These are phyloP conservation scores for Rhodotorula sp. DNA, from an alignment of 1,284 basidiomycete species.

Conservation along the genomic window DNA sequence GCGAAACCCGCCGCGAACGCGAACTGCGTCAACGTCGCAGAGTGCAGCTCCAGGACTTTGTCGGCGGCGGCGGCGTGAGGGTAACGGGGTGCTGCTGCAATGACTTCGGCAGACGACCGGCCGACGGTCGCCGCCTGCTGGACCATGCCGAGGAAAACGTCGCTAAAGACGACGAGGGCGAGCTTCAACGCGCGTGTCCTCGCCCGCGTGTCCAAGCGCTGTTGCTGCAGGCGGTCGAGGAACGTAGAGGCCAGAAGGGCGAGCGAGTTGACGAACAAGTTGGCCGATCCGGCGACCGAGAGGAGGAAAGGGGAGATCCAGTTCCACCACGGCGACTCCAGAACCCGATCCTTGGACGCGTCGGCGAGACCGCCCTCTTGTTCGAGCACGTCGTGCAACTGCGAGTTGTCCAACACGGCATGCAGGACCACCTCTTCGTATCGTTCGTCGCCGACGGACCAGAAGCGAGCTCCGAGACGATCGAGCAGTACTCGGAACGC, in stretches of 20 bases:
- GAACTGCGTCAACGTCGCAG: constrained; percentile 23
- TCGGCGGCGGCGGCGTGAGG: constrained; percentile 31
- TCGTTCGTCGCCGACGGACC: constrained; percentile 35
- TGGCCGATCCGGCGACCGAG: constrained; percentile 35
- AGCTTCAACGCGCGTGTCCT: constrained; percentile 35
- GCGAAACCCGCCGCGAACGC: constrained; percentile 25
- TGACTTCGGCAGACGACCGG: neutral
- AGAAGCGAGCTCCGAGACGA: constrained; percentile 23
- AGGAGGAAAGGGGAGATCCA: constrained; percentile 42
- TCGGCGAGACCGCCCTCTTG: neutral
- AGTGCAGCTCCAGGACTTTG: constrained; percentile 39
- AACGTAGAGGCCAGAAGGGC: constrained; percentile 38
- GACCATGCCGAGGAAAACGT: constrained; percentile 31
- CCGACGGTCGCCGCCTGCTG: neutral
- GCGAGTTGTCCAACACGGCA: constrained; percentile 34
- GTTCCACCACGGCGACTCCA: constrained; percentile 33
- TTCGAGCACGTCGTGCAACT: constrained; percentile 22
- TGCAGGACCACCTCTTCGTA: constrained; percentile 37
- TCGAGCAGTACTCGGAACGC: constrained; percentile 34
- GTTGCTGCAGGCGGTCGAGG: constrained; percentile 37
- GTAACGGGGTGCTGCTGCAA: constrained; percentile 15
- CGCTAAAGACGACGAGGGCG: constrained; percentile 29
- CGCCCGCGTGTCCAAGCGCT: constrained; percentile 26
- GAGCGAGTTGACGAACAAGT: constrained; percentile 38
- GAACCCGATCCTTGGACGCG: neutral